phyloP scores from a whole-genome alignment of 2,329 filamentous ascomycete genomes.

The Fusarium sp. region DNA sequence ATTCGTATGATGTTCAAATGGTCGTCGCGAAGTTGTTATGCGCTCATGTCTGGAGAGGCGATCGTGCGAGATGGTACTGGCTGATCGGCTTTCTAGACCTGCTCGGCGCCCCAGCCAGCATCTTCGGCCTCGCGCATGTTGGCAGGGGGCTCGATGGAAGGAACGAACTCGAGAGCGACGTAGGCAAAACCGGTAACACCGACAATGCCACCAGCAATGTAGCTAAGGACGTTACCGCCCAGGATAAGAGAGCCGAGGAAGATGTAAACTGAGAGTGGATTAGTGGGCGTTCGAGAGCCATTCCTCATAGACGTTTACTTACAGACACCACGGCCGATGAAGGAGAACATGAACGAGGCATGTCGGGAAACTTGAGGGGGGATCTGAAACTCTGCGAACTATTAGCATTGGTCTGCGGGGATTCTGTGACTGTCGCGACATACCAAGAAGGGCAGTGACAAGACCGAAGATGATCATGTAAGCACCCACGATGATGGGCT shows the following conservation, averaged over 20 bases:
- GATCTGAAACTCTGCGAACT: conserved; percentile 83
- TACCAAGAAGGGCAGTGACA: conserved; percentile 75
- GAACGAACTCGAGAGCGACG: conserved; percentile 78
- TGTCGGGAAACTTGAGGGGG: conserved; percentile 93
- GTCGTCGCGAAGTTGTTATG: conserved; percentile 18
- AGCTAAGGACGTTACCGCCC: conserved; percentile 72
- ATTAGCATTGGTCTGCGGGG: conserved; percentile 40
- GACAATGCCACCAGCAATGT: conserved; percentile 82
- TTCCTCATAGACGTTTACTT: conserved; percentile 57
- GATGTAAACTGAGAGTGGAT: conserved; percentile 80
- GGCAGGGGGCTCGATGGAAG: conserved; percentile 81
- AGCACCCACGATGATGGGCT: conserved; percentile 77
- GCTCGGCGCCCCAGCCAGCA: conserved; percentile 80
- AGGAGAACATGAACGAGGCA: conserved; percentile 97
- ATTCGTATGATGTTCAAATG: conserved; percentile 16
- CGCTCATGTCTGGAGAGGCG: conserved; percentile 17
- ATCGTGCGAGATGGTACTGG: conserved; percentile 1
- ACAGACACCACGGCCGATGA: conserved; percentile 95
- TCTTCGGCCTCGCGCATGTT: conserved; percentile 83
- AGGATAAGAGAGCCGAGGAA: conserved; percentile 91
- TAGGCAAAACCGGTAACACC: conserved; percentile 85
- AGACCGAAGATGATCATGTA: conserved; percentile 95
- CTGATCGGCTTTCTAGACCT: conserved; percentile 66
- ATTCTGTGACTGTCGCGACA: conserved; percentile 19
- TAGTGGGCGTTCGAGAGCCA: not conserved